These are phyloP conservation scores for Physcomitrellopsis africana DNA, from an alignment of 225 moss, liverwort and hornwort genomes.

Conservation along the genomic window DNA sequence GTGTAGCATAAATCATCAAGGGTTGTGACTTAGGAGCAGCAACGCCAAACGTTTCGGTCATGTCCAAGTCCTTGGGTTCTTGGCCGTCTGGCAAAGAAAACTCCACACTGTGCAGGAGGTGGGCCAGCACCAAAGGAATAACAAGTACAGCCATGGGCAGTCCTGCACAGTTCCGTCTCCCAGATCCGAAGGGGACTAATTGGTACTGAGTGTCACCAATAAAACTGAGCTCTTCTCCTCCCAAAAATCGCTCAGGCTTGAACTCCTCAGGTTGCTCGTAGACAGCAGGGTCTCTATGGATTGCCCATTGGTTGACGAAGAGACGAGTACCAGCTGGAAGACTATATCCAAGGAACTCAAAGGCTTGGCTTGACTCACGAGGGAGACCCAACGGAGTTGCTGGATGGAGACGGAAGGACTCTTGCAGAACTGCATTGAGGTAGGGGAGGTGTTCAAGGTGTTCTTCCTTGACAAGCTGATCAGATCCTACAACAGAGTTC, in stretches of 20 bases:
- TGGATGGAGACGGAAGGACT: slow-evolving; percentile 71
- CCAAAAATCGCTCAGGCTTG: slow-evolving; percentile 67
- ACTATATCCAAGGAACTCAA: slow-evolving; percentile 52
- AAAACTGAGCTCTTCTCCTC: slow-evolving; percentile 33
- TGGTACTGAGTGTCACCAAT: slow-evolving; percentile 57
- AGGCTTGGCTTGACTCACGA: slow-evolving; percentile 47
- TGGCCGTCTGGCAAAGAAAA: slow-evolving; percentile 49
- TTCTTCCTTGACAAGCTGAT: slow-evolving; percentile 54
- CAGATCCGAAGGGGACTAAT: slow-evolving; percentile 65
- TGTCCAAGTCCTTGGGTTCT: slow-evolving; percentile 48
- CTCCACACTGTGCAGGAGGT: slow-evolving; percentile 59
- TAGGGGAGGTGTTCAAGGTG: slow-evolving; percentile 55
- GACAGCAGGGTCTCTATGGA: slow-evolving; percentile 58
- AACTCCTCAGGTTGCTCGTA: slow-evolving; percentile 62
- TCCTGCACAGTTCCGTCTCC: slow-evolving; percentile 67
- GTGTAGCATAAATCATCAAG: slow-evolving; percentile 39
- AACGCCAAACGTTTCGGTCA: slow-evolving; percentile 42
- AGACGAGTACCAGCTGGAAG: slow-evolving; percentile 65
- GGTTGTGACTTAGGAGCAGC: slow-evolving; percentile 36
- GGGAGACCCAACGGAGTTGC: slow-evolving; percentile 62
- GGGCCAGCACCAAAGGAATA: slow-evolving; percentile 50
- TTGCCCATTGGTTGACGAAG: slow-evolving; percentile 64
- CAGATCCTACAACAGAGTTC: slow-evolving; percentile 56
- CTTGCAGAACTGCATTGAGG: slow-evolving; percentile 66
- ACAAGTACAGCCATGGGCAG: slow-evolving; percentile 53